Evolutionary conservation across 2,329 filamentous ascomycete species (phyloP).

Genomic region (Alternaria viburni): DNA sequence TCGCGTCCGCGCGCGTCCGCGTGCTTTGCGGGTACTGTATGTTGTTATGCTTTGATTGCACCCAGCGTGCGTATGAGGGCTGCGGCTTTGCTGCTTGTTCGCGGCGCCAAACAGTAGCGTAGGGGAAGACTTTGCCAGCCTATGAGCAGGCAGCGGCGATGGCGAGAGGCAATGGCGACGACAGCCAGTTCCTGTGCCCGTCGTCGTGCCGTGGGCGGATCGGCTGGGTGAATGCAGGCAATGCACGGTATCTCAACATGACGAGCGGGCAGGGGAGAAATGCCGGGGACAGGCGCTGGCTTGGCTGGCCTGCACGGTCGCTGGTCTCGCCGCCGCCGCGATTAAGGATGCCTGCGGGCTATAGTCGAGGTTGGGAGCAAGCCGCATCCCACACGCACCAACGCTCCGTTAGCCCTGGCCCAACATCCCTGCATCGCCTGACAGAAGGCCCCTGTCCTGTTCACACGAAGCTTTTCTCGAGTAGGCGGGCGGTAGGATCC

Average conservation of each 20-base stretch:
- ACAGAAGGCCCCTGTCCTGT: slow-evolving; percentile 21
- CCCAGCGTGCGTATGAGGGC: slow-evolving; percentile 5
- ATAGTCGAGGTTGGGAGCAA: slow-evolving; percentile 17
- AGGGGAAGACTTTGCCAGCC: not conserved
- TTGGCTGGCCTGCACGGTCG: slow-evolving; percentile 22
- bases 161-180: not conserved
- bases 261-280: slow-evolving; percentile 13
- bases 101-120: not conserved
- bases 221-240: slow-evolving; percentile 18
- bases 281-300: slow-evolving; percentile 23
- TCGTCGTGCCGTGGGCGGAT: not conserved
- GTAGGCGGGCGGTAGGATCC: slow-evolving; percentile 16
- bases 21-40: slow-evolving; percentile 30
- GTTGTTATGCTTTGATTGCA: slow-evolving; percentile 2
- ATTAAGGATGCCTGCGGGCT: slow-evolving; percentile 22
- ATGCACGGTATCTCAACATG: slow-evolving; percentile 11
- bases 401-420: slow-evolving; percentile 30
- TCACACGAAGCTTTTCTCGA: slow-evolving; percentile 20
- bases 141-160: not conserved
- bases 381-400: slow-evolving; percentile 24
- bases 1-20: slow-evolving; percentile 26
- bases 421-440: slow-evolving; percentile 27
- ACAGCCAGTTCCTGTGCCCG: not conserved
- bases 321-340: slow-evolving; percentile 26
- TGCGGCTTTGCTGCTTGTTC: not conserved